Evolutionary conservation across 306 rosid species (phyloP), one percentile per base, ranked within the genome.

Genomic region (Pyrus communis): DNA sequence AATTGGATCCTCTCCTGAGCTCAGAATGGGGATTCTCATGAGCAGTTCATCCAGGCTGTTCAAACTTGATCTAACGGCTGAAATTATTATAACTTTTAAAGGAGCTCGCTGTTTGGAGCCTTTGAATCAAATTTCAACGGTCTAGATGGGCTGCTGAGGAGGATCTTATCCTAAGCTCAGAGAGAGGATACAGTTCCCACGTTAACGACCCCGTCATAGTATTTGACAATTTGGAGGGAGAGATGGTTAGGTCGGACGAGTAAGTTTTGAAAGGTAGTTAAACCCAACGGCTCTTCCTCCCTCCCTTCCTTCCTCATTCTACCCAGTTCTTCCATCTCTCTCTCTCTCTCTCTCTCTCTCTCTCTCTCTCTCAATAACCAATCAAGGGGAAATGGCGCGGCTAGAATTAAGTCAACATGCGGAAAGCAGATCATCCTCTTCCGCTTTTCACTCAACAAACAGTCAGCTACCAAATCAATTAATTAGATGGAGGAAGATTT

Each of bases 201-300:
- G 49, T 33, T 65, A 65, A 42, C n/a, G 42, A 15, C 30, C 35
- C 63, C 63, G 27, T n/a, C 63, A 22, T n/a, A 4, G 30, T 22
- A 58, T 58, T 58, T 58, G 63, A 10, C 30, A 10, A 11, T 68
- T 71, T 58, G 81, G 76, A 75, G 79, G 83, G 75, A 75, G 22
- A 33, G 58, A 88, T 33, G 31, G 90, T 84, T 82, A 72, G 93
- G 88, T 87, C 75, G 27, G 81, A 69, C 60, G 84, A 74, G 75
- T 17, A 43, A 75, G 80, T 49, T 77, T 70, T 81, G 93, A 87
- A 87, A 46, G 87, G 83, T 84, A 45, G 93, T 76, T 85, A 42
- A 71, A 33, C 70, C 75, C 74, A 75, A 77, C 86, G 76, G 84
- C 63, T n/a, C 60, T 79, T 51, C 64, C 33, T 75, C 58, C 2